Evolutionary conservation across 768 basidiomycete species (phyloP), one percentile per base, ranked within the genome.

Genomic region (Pholiota conissans): DNA sequence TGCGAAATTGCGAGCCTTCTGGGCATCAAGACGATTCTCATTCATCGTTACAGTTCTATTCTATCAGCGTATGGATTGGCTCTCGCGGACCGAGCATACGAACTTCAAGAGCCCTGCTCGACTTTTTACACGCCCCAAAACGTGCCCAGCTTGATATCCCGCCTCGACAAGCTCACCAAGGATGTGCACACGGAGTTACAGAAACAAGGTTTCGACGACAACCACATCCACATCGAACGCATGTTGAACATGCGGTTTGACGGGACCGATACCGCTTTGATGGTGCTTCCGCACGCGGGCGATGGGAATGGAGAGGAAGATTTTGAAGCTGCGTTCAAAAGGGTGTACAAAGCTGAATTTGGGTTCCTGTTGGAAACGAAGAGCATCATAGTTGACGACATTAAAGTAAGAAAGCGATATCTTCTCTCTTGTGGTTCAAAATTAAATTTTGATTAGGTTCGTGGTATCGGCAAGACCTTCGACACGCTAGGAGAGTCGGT

Each of bases 1-100:
- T 94, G 92, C 77, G 94, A 95, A 68, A 95, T 96, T 49, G 95
- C 94, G 0, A 78, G 81, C 22, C 77, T 92, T 6, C 78, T 98
- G 3, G 93, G 93, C 4, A 96, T 97, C 65, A 87, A 86, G 67
- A 92, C 86, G 6, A 88, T 96, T 62, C 73, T 96, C 40, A 89
- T 97, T 49, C 94, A 95, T 69, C 84, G 90, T 22, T 93, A 95
- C 70, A 95, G 92, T 52, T 96, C 94, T 5, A 91, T 98, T 54
- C 76, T 98, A 3, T 95, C 93, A 1, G 95, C 95, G 0, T 98
- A 95, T 64, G 95, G 95, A 0, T 84, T 97, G n/a, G 92, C 93
- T 7, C 79, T 95, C 8, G 93, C 94, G 3, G 93, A 96, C 70
- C 77, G 82, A 80, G 93, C 87, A 4, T 87, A 81, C 65, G 95